A percentile compares a stretch with the other conserved stretches of the same genome.
These are phyloP conservation scores for Biscogniauxia marginata DNA, from an alignment of 2,329 filamentous ascomycete genomes.

Conservation along the genomic window DNA sequence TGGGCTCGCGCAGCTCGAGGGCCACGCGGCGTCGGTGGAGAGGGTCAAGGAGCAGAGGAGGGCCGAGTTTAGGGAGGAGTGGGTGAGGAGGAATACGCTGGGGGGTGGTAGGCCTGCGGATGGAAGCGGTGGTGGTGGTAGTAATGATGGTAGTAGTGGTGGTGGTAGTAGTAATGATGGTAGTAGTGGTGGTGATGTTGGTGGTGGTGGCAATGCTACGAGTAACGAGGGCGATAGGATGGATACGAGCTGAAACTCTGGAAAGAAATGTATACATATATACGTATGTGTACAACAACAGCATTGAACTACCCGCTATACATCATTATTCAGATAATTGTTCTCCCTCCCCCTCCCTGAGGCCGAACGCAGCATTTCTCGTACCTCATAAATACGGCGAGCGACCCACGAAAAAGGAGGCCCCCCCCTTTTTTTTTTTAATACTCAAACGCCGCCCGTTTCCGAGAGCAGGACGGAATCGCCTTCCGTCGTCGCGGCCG, in stretches of 20 bases:
- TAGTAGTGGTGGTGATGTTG: neutral
- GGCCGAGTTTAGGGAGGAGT: conserved; percentile 13
- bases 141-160: neutral
- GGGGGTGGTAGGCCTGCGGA: neutral
- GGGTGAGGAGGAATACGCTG: conserved; percentile 1
- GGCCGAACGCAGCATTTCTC: neutral
- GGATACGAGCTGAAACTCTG: conserved; percentile 11
- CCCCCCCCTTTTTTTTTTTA: too few species aligned
- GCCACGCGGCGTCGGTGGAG: conserved; percentile 17
- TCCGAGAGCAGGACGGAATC: neutral
- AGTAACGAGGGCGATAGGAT: conserved; percentile 12
- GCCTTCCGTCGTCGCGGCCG: conserved; percentile 5
- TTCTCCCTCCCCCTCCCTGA: neutral
- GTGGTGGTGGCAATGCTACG: neutral
- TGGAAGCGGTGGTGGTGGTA: neutral
- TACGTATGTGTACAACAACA: too few species aligned
- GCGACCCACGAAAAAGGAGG: neutral
- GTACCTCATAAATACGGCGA: neutral
- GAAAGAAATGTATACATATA: neutral
- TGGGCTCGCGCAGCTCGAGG: conserved; percentile 13
- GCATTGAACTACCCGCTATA: neutral
- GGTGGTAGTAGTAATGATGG: conserved; percentile 3
- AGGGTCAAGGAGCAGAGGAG: conserved; percentile 18
- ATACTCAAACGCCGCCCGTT: neutral
- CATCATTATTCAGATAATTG: neutral